A percentile compares a stretch with the other conserved stretches of the same genome.
phyloP scores from a whole-genome alignment of 345 rosid genomes.

The Aurinia saxatilis region DNA sequence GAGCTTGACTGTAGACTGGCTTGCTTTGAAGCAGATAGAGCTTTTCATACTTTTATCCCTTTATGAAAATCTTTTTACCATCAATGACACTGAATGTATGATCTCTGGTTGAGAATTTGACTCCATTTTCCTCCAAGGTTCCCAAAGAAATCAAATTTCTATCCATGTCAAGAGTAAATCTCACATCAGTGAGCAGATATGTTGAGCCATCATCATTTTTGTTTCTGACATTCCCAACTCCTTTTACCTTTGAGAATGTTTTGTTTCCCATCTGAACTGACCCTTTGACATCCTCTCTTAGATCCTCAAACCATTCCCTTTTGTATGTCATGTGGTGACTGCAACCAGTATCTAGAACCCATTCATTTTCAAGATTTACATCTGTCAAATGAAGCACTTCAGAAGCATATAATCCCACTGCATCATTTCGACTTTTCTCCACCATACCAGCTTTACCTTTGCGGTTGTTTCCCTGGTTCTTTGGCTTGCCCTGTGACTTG shows the following conservation, averaged over 20 bases:
- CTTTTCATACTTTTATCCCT: too few species aligned
- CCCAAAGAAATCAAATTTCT: background rate
- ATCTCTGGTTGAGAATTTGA: too few species aligned
- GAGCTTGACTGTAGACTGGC: too few species aligned
- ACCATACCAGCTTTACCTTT: background rate
- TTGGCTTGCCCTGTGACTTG: background rate
- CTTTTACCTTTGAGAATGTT: background rate
- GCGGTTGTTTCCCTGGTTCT: background rate
- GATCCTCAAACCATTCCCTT: too few species aligned
- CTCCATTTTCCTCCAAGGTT: background rate
- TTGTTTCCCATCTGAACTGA: background rate
- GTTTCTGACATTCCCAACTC: background rate
- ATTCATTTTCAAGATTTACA: too few species aligned
- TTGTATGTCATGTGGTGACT: too few species aligned
- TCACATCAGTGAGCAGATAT: background rate
- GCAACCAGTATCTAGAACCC: too few species aligned
- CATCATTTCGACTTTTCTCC: too few species aligned
- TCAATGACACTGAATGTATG: too few species aligned
- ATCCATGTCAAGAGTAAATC: background rate
- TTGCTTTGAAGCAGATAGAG: too few species aligned
- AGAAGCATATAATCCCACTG: background rate
- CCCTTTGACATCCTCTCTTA: too few species aligned
- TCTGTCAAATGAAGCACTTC: background rate
- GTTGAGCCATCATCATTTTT: background rate
- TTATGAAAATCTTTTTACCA: too few species aligned